Evolutionary conservation across 1,284 basidiomycete genomes (phyloP), one percentile per base, ranked within the genome.

Genomic region (Ustilago loliicola): DNA sequence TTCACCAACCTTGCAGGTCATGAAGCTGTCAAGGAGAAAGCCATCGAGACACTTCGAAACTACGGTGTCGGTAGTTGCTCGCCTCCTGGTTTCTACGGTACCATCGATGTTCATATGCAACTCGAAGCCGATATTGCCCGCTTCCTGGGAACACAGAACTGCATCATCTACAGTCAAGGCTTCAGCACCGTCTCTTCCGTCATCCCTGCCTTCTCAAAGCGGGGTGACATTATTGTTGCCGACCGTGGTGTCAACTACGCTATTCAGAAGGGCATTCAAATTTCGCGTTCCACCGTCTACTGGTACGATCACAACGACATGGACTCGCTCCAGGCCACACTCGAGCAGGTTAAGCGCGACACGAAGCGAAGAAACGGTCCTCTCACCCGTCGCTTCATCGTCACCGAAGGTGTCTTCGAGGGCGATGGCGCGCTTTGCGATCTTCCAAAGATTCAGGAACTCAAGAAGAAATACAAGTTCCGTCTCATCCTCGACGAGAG

Each of bases 281-380:
- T 98, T 74, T 95, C 93, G 36, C 93, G 97, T 57, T 95, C 93
- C 23, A 96, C 93, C 1, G 91, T 98, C 55, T 91, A 81, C 65
- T 99, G 95, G 95, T 99, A 92, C 86, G 95, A 98, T 79, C 96
- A 99, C 87, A 96, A 97, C 83, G 94, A 98, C 86, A 90, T 96
- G 86, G 91, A 92, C 80, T 95, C 93, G 80, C 90, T 99, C 29
- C 95, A 97, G 87, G 91, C 94, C 13, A 93, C 95, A 2, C 89
- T 99, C 56, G 89, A 94, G 77, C 89, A 89, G 66, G 90, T 98
- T 13, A 93, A 94, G 81, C 94, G 93, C 88, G 96, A 98, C 81
- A 89, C 92, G 75, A 93, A 92, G 87, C 93, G 95, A 87, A 92
- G 93, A 72, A 90, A 91, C 55, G 89, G 90, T 10, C 93, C 93